These are phyloP conservation scores for Luffa acutangula DNA, from an alignment of 306 rosid genomes.

Conservation along the genomic window DNA sequence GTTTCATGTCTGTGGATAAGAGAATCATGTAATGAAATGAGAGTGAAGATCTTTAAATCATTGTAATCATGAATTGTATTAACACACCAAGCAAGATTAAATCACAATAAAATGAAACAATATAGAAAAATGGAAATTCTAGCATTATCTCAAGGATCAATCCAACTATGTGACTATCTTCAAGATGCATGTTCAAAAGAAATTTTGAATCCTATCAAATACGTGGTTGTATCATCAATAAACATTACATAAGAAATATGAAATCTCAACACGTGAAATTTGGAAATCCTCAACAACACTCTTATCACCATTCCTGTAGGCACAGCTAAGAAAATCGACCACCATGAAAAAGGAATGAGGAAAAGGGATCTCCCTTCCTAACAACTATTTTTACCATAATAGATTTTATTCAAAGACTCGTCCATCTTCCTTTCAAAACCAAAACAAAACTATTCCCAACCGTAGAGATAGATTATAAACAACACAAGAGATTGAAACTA, in stretches of 20 bases:
- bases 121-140: constrained; percentile 5
- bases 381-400: not conserved
- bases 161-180: not conserved
- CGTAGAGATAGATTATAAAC: not conserved
- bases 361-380: not conserved
- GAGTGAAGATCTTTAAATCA: constrained; percentile 3
- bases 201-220: not conserved
- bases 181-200: not conserved
- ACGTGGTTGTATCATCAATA: not conserved
- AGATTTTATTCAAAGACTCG: not conserved
- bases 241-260: not conserved
- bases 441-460: not conserved
- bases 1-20: constrained; percentile 72
- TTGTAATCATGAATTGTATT: not conserved
- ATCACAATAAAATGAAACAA: not conserved
- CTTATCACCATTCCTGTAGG: not conserved
- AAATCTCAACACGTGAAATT: not conserved
- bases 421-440: constrained; percentile 3
- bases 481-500: not conserved
- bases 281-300: not conserved
- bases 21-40: constrained; percentile 14
- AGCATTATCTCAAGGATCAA: not conserved
- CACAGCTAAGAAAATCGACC: not conserved
- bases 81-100: not conserved
- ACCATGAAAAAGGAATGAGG: not conserved